Conservation (phyloP, 345 rosid genomes). For the Diplotaxis tenuifolia region DNA sequence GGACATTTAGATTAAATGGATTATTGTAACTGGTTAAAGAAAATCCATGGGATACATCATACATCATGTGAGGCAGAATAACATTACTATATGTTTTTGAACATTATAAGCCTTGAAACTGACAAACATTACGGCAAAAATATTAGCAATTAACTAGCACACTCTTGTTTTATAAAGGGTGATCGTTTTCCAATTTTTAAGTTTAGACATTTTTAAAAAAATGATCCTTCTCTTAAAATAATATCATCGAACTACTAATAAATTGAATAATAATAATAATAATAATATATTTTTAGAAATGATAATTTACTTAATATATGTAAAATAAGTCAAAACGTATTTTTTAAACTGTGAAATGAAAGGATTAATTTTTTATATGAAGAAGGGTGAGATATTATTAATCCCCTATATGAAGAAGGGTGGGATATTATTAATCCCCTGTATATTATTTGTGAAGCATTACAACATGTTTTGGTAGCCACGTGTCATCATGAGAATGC, state of each 20-base stretch:
- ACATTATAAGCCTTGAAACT: not conserved
- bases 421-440: not conserved
- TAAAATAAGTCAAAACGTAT: not conserved
- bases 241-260: not conserved
- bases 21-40: not conserved
- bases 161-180: not conserved
- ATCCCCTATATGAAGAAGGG: not conserved
- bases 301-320: not conserved
- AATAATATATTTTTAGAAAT: not conserved
- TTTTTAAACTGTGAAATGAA: not conserved
- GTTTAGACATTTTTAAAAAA: not conserved
- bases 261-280: not conserved
- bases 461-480: no score
- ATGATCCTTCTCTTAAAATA: not conserved
- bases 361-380: no score
- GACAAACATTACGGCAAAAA: not conserved
- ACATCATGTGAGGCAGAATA: not conserved
- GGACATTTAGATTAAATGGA: no score
- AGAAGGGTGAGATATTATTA: not conserved
- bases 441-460: no score
- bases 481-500: no score
- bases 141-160: not conserved
- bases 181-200: not conserved
- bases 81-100: not conserved
- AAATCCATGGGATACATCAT: not conserved